Evolutionary conservation across 192 early-diverging fungal genomes (phyloP), one percentile per base, ranked within the genome.

Genomic region (Gamsiella multidivaricata): DNA sequence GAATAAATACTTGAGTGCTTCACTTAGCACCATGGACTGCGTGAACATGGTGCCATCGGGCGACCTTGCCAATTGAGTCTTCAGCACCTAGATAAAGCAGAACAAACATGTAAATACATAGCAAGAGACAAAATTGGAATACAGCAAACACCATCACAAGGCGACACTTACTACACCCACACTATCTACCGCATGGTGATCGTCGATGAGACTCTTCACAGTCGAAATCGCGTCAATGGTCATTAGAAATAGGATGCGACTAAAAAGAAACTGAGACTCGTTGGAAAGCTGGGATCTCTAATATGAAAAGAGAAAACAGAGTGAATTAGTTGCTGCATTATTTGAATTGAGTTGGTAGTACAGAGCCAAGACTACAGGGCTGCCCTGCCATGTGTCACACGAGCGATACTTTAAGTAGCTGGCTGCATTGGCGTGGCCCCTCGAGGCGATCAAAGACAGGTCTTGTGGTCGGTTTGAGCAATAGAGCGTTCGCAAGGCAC

Each of bases 221-320:
- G 82, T 49, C 28, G 73, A 61, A 20, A 53, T 31, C 8, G 82
- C 60, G n/a, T 78, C 59, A 23, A 88, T 85, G 5, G 90, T 93
- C 33, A 89, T 65, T 31, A 94, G 66, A 69, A 93, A 93, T 11
- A 93, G 73, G 53, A 94, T 85, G 45, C 92, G 83, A 42, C 83
- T 74, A 8, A 83, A 65, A 25, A 93, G 73, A 68, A 93, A 93
- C 56, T 85, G 84, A 15, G 84, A 76, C 37, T 90, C 87, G 8
- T 80, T 58, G 18, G 83, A 83, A 8, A 87, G 43, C 8, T 68
- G 39, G 18, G 75, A 37, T 37, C 55, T 47, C 79, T 82, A 52
- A 25, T 22, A 20, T 9, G 26, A 22, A 23, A 29, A 29, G 20
- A 46, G 15, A 32, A 28, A 63, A 33, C 22, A n/a, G 14, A 11